Evolutionary conservation across 2,329 filamentous ascomycete species (phyloP), one percentile per base, ranked within the genome.

Genomic region (Pezicula rhizophila): DNA sequence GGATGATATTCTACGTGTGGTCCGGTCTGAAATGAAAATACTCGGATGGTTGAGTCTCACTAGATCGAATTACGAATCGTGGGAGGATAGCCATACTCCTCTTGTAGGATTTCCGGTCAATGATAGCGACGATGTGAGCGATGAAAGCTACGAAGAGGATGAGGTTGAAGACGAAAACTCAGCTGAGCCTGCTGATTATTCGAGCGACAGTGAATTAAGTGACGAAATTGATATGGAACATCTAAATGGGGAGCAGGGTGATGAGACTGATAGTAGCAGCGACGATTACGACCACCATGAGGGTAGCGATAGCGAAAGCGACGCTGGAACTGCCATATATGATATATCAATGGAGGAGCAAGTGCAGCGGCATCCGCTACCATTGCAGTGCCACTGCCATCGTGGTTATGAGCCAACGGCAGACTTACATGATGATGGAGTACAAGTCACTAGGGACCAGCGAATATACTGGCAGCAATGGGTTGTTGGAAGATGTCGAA

Each of bases 31-130:
- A 43, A 77, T 84, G 71, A 66, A 69, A 31, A 68, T 71, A 23
- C 65, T 86, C 14, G 76, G 83, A 41, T 83, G 79, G 72, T 72
- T 85, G 26, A 80, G 79, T 55, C 65, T 87, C n/a, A 70, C 78
- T 33, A 68, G 78, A 5, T 79, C 84, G 42, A 77, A 79, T 34
- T 85, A 85, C 57, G 74, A 73, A 2, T 69, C 66, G 33, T 69
- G 76, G 45, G 79, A 78, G 50, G 75, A 80, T 51, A 68, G 71
- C 23, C 66, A 70, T 45, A 67, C 64, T 57, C 75, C 77, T 54
- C 66, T 78, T 28, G 2, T 70, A 68, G 8, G 28, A 31, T 31
- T 31, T 31, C 28, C 28, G 4, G 28, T 31, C 8, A 31, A 72
- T 75, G 63, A 61, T 12, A 73, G 70, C 52, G 70, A 73, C 3